These are phyloP conservation scores for Lentinula sp. DNA, from an alignment of 768 basidiomycete genomes.

Conservation along the genomic window DNA sequence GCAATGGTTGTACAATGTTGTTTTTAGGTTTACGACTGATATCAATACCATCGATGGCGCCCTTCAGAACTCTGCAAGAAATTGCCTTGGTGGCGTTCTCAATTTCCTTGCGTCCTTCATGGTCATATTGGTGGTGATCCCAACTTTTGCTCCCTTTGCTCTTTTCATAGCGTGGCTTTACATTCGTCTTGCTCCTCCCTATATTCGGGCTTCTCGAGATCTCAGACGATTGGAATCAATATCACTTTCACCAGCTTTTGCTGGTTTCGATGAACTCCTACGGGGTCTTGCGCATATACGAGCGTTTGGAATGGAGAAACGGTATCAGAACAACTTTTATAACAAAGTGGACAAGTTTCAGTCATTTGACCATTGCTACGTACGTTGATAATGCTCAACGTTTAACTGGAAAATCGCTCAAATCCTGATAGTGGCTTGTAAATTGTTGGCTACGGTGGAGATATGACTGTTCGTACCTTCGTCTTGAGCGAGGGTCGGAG, in stretches of 20 bases:
- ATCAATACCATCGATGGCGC: conserved; percentile 69
- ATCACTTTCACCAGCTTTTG: conserved; percentile 65
- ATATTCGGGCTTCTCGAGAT: conserved; percentile 59
- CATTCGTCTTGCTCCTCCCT: conserved; percentile 53
- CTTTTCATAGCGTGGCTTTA: conserved; percentile 66
- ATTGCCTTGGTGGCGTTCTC: conserved; percentile 49
- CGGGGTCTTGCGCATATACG: conserved; percentile 62
- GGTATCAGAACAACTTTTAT: conserved; percentile 64
- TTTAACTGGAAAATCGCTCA: neutral
- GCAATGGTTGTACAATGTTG: neutral
- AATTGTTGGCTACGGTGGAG: conserved; percentile 67
- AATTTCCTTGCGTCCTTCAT: conserved; percentile 59
- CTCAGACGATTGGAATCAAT: conserved; percentile 61
- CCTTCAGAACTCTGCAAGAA: conserved; percentile 48
- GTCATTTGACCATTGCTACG: conserved; percentile 66
- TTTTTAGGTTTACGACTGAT: conserved; percentile 58
- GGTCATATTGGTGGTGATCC: conserved; percentile 58
- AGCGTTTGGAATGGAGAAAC: conserved; percentile 64
- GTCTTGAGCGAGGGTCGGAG: neutral
- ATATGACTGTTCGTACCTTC: conserved; percentile 55
- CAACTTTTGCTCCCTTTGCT: conserved; percentile 60
- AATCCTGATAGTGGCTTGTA: conserved; percentile 49
- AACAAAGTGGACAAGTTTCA: conserved; percentile 59
- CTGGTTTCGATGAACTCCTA: conserved; percentile 67
- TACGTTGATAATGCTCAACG: conserved; percentile 23